Conservation (phyloP, 1,139 yeast species). For the Pichia sp. region DNA sequence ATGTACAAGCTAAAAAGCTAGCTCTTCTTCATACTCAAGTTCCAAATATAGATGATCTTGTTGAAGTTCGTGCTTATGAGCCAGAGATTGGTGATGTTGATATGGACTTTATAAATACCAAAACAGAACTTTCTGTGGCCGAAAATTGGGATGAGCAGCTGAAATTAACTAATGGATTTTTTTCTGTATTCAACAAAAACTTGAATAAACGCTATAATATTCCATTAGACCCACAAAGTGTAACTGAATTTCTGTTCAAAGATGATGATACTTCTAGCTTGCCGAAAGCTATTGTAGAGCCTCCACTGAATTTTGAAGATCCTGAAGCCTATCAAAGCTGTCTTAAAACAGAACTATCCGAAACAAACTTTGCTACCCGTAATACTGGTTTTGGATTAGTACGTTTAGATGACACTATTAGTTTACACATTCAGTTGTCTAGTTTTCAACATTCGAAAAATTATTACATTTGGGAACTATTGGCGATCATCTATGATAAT, state of each 20-base stretch:
- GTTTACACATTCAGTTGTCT: conserved; percentile 27
- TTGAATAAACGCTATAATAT: conserved; percentile 22
- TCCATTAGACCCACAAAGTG: conserved; percentile 27
- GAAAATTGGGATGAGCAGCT: conserved; percentile 61
- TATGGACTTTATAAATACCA: conserved; percentile 34
- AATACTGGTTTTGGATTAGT: conserved; percentile 31
- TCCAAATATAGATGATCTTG: conserved; percentile 26
- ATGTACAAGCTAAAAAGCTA: conserved; percentile 1
- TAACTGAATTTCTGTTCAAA: conserved; percentile 51
- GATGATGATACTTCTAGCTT: conserved; percentile 28
- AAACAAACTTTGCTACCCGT: conserved; percentile 3
- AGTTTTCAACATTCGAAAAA: conserved; percentile 23
- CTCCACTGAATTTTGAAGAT: conserved; percentile 9
- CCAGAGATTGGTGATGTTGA: conserved; percentile 46
- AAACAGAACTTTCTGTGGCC: conserved; percentile 42
- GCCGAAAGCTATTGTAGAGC: conserved; percentile 9
- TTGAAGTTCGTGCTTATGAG: conserved; percentile 62
- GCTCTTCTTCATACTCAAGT: conserved; percentile 1
- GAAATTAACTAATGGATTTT: conserved; percentile 46
- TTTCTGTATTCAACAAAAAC: conserved; percentile 38
- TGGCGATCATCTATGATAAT: conserved; percentile 54
- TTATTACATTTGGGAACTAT: conserved; percentile 40
- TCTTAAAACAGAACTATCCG: conserved; percentile 14
- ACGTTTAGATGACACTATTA: conserved; percentile 19
- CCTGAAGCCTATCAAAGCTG: conserved; percentile 10